Conservation (phyloP, 2,329 filamentous ascomycete species). For the Penicillium decumbens region DNA sequence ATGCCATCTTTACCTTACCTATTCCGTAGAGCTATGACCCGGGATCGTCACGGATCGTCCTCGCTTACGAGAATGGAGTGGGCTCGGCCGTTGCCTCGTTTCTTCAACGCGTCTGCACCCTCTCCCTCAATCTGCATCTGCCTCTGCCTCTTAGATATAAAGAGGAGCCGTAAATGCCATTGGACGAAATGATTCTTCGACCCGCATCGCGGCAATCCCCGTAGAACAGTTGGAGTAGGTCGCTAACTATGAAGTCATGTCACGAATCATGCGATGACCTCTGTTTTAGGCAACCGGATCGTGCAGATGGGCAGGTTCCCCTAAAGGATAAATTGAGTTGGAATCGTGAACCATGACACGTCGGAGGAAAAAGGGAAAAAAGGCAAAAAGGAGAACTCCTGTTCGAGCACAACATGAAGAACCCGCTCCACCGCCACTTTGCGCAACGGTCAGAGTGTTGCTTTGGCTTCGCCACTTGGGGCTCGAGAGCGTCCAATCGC, state of each 20-base stretch:
- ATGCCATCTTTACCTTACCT: neutral
- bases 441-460: constrained; percentile 3
- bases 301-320: neutral
- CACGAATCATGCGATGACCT: neutral
- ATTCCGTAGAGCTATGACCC: neutral
- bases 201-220: constrained; percentile 1
- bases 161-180: constrained; percentile 5
- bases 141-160: constrained; percentile 7
- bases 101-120: neutral
- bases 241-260: no score
- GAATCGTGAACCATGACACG: neutral
- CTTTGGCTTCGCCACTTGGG: constrained; percentile 15
- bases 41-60: constrained; percentile 17
- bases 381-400: constrained; percentile 9
- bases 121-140: constrained; percentile 1
- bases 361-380: neutral
- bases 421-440: constrained; percentile 18
- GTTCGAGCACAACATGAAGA: constrained; percentile 10
- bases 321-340: no score
- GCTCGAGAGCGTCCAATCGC: constrained; percentile 16
- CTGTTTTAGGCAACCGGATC: constrained; percentile 16
- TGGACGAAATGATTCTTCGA: neutral
- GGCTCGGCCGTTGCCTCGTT: constrained; percentile 11
- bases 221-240: no score
- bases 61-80: constrained; percentile 11